Percentiles rank a stretch among this genome's conserved stretches.
phyloP scores from a whole-genome alignment of 1,284 basidiomycete genomes.

The Ceratobasidium papillatum region DNA sequence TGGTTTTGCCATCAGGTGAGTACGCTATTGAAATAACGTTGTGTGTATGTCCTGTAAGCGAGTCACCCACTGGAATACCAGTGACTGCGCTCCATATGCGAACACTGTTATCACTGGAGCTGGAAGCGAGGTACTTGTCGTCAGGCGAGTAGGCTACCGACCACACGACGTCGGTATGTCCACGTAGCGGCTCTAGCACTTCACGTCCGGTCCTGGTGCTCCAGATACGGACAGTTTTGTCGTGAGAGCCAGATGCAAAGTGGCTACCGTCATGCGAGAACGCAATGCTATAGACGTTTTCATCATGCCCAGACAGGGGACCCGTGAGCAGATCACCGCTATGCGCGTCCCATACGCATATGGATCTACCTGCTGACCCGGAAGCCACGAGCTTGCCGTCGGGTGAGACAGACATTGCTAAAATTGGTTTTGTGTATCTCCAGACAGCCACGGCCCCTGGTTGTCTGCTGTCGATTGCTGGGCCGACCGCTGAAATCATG shows the following conservation, averaged over 20 bases:
- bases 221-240: constrained; percentile 14
- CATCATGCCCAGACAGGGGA: neutral
- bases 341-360: constrained; percentile 27
- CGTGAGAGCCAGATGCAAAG: constrained; percentile 6
- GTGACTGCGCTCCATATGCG: constrained; percentile 16
- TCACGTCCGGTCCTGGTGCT: neutral
- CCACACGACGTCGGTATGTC: neutral
- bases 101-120: constrained; percentile 7
- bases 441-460: neutral
- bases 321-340: neutral
- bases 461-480: neutral
- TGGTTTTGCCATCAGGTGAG: neutral
- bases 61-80: neutral
- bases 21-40: constrained; percentile 12
- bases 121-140: constrained; percentile 7
- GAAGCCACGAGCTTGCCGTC: constrained; percentile 17
- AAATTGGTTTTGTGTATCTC: neutral
- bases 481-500: neutral
- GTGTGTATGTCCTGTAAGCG: neutral
- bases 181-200: neutral
- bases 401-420: constrained; percentile 6
- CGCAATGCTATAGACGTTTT: neutral
- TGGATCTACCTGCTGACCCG: neutral
- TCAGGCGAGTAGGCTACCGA: constrained; percentile 32
- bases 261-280: constrained; percentile 11